Evolutionary conservation across 2,329 filamentous ascomycete genomes (phyloP).

Genomic region (Pyrenochaeta sp.): DNA sequence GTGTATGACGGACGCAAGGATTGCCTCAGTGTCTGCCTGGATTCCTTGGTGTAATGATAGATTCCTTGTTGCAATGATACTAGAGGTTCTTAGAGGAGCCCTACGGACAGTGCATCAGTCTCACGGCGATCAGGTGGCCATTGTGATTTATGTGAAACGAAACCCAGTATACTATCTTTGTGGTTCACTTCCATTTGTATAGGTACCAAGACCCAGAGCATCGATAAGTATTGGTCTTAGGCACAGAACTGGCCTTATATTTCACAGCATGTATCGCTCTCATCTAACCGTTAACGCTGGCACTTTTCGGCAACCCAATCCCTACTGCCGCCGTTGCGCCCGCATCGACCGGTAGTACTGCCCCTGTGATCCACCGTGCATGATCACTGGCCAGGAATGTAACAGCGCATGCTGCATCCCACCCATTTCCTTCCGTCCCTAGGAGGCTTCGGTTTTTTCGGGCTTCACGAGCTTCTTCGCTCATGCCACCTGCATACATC

Average conservation of each 20-base stretch:
- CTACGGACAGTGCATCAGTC: no score
- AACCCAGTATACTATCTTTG: no score
- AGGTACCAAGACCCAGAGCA: no score
- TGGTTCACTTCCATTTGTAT: no score
- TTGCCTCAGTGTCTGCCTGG: not conserved
- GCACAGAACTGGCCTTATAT: no score
- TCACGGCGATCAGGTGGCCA: no score
- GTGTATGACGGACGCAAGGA: not conserved
- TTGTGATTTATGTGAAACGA: no score
- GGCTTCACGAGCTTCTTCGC: slow-evolving; percentile 58
- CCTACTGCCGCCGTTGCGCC: slow-evolving; percentile 40
- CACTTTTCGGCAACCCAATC: slow-evolving; percentile 32
- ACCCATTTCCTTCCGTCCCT: slow-evolving; percentile 63
- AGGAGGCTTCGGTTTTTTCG: slow-evolving; percentile 60
- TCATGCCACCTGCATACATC: slow-evolving; percentile 63
- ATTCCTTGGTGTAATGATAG: no score
- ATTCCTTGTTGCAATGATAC: no score
- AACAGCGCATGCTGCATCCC: slow-evolving; percentile 62
- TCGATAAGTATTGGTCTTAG: no score
- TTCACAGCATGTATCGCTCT: not conserved
- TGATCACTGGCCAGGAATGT: slow-evolving; percentile 62
- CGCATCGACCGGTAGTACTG: slow-evolving; percentile 40
- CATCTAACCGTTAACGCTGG: slow-evolving; percentile 34
- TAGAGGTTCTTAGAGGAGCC: no score
- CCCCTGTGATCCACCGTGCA: slow-evolving; percentile 60